These are phyloP conservation scores for Populus nigra DNA, from an alignment of 345 rosid species.

Conservation along the genomic window DNA sequence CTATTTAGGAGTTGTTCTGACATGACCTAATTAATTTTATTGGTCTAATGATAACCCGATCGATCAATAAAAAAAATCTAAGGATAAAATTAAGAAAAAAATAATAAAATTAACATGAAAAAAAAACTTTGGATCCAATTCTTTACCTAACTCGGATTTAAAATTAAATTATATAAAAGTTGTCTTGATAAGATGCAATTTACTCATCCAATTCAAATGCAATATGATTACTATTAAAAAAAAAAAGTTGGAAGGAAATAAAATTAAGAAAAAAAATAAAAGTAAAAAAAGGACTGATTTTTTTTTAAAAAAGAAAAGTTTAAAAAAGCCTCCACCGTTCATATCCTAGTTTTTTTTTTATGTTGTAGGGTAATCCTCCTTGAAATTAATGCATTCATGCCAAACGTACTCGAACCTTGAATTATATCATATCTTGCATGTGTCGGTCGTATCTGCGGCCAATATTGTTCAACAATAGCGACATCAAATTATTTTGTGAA, in stretches of 20 bases:
- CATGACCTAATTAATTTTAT: rapidly evolving
- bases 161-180: too few species aligned
- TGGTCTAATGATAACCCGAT: rapidly evolving
- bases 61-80: rapidly evolving
- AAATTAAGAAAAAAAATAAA: too few species aligned
- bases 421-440: not conserved
- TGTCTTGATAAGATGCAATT: rapidly evolving
- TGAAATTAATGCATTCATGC: not conserved
- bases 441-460: not conserved
- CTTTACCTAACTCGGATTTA: too few species aligned
- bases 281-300: too few species aligned
- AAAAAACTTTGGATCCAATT: rapidly evolving
- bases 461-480: not conserved
- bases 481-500: too few species aligned
- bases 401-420: not conserved
- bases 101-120: too few species aligned
- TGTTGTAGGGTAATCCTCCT: not conserved
- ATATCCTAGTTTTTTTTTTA: too few species aligned
- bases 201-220: rapidly evolving
- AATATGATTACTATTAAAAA: too few species aligned
- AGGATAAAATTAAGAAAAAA: too few species aligned
- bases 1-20: rapidly evolving
- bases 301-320: too few species aligned
- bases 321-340: too few species aligned
- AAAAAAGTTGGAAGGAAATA: too few species aligned